Evolutionary conservation across 345 rosid genomes (phyloP).

Genomic region (Melastoma malabathricum): DNA sequence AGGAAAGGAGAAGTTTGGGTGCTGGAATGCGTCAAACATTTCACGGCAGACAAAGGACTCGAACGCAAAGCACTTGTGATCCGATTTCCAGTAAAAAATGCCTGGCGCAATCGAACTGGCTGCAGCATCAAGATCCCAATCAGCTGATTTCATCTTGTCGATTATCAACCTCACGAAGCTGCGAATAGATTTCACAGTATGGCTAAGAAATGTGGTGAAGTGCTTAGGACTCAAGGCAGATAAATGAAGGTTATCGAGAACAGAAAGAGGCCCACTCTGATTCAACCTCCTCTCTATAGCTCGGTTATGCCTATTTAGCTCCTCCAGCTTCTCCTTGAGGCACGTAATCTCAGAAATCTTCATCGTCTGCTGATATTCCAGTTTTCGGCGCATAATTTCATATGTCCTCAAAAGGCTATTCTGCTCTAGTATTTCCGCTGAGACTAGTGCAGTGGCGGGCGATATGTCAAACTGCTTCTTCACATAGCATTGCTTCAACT

Average conservation of each 20-base stretch:
- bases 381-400: conserved; percentile 49
- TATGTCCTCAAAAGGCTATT: conserved; percentile 49
- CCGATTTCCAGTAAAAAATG: conserved; percentile 41
- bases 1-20: conserved; percentile 30
- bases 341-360: conserved; percentile 66
- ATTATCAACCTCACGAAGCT: conserved; percentile 52
- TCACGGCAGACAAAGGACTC: conserved; percentile 61
- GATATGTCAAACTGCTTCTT: conserved; percentile 63
- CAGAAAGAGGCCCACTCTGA: conserved; percentile 46
- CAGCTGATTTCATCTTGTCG: conserved; percentile 48
- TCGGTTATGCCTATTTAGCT: conserved; percentile 28
- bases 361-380: conserved; percentile 58
- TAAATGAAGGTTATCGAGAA: conserved; percentile 34
- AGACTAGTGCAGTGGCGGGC: conserved; percentile 34
- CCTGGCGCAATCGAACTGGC: conserved; percentile 41
- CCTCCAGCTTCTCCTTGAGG: conserved; percentile 52
- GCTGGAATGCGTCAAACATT: conserved; percentile 64
- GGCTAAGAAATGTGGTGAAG: conserved; percentile 35
- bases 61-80: conserved; percentile 65
- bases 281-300: conserved; percentile 46
- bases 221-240: conserved; percentile 44
- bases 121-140: conserved; percentile 66
- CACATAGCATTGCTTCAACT: conserved; percentile 59
- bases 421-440: conserved; percentile 71
- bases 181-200: conserved; percentile 50